phyloP scores from a whole-genome alignment of 2,329 filamentous ascomycete genomes.

The Bipolaris cookei region DNA sequence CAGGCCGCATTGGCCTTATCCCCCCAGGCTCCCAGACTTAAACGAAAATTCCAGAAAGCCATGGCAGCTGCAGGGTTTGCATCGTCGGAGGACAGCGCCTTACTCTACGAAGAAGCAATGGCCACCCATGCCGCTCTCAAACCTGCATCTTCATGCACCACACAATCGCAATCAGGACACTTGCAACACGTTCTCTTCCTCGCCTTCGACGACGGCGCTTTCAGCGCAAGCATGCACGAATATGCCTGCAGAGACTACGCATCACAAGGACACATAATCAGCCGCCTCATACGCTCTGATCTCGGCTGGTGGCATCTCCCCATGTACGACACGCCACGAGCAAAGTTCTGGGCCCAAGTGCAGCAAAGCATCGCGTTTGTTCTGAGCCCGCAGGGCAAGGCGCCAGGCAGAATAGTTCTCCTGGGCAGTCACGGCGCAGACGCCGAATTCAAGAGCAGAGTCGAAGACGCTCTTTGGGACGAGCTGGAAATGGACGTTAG shows the following conservation, averaged over 20 bases:
- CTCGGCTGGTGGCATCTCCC: slow-evolving; percentile 40
- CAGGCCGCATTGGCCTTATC: slow-evolving; percentile 27
- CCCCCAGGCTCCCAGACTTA: slow-evolving; percentile 17
- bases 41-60: slow-evolving; percentile 26
- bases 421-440: slow-evolving; percentile 31
- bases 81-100: slow-evolving; percentile 10
- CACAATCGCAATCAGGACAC: background rate
- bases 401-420: slow-evolving; percentile 32
- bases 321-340: slow-evolving; percentile 25
- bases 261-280: slow-evolving; percentile 14
- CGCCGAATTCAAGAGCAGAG: slow-evolving; percentile 29
- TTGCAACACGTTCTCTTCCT: slow-evolving; percentile 31
- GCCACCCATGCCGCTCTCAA: slow-evolving; percentile 10
- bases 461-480: slow-evolving; percentile 30
- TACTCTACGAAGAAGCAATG: slow-evolving; percentile 24
- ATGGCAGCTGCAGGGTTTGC: slow-evolving; percentile 24
- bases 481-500: slow-evolving; percentile 29
- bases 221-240: slow-evolving; percentile 28
- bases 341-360: slow-evolving; percentile 32
- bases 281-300: slow-evolving; percentile 13
- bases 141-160: background rate
- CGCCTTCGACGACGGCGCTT: slow-evolving; percentile 36
- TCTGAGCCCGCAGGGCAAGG: slow-evolving; percentile 11
- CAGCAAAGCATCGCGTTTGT: slow-evolving; percentile 29
- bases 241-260: slow-evolving; percentile 11